These are phyloP conservation scores for Alisma plantagoaquatica DNA, from an alignment of 106 monocot genomes.

Conservation along the genomic window DNA sequence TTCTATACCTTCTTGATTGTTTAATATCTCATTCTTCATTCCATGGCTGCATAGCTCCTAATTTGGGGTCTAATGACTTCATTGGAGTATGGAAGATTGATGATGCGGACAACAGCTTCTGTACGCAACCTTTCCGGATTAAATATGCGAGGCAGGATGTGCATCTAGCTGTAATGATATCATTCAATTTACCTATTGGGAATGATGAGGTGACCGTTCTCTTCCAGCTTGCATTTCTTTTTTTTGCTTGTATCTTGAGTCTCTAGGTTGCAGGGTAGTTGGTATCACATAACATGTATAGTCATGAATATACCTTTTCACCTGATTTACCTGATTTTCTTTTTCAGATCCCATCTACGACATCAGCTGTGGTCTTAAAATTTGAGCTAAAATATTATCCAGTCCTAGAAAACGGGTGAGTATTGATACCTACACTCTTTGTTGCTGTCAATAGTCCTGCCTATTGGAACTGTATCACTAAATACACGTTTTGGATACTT, in stretches of 20 bases:
- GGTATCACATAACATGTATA: too few relatives aligned
- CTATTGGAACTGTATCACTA: too few relatives aligned
- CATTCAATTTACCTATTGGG: slow-evolving; percentile 60
- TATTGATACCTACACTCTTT: too few relatives aligned
- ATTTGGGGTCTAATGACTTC: slow-evolving; percentile 42
- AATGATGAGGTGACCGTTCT: slow-evolving; percentile 55
- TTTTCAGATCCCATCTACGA: slow-evolving; percentile 51
- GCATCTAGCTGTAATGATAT: slow-evolving; percentile 79
- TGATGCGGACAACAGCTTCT: slow-evolving; percentile 89
- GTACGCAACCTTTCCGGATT: slow-evolving; percentile 85
- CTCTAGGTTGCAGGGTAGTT: too few relatives aligned
- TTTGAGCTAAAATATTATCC: slow-evolving; percentile 94
- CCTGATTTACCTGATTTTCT: slow-evolving; percentile 8
- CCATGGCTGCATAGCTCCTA: slow-evolving; percentile 70
- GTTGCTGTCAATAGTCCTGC: too few relatives aligned
- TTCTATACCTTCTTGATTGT: too few relatives aligned
- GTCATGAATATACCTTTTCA: too few relatives aligned
- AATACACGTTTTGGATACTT: too few relatives aligned
- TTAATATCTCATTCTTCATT: too few relatives aligned
- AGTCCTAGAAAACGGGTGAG: slow-evolving; percentile 61
- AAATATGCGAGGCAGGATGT: slow-evolving; percentile 98
- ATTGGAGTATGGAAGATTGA: slow-evolving; percentile 84
- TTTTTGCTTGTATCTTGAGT: too few relatives aligned
- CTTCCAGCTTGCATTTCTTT: too few relatives aligned
- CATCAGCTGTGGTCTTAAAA: slow-evolving; percentile 72